Conservation (phyloP, 2,329 filamentous ascomycete species). For the Seiridium unicorne region DNA sequence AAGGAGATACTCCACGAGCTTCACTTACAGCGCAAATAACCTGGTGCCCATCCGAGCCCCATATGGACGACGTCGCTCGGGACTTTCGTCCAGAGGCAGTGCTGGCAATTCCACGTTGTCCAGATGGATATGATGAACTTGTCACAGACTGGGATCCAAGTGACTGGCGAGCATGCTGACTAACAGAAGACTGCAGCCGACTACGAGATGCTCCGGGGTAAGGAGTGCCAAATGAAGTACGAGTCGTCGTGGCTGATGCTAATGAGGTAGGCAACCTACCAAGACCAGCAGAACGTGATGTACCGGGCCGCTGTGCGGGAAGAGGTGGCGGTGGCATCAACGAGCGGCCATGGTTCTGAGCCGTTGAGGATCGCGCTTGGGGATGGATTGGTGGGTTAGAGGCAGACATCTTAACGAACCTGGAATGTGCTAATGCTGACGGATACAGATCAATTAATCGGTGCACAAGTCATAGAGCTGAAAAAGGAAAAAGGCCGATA, state of each 20-base stretch:
- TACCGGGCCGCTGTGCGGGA: no score
- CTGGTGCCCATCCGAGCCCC: constrained; percentile 57
- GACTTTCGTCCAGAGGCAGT: constrained; percentile 45
- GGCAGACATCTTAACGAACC: background rate
- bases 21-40: constrained; percentile 89
- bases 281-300: no score
- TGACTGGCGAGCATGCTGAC: constrained; percentile 24
- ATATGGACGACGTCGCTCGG: constrained; percentile 37
- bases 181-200: constrained; percentile 20
- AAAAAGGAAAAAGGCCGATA: no score
- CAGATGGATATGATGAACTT: constrained; percentile 21
- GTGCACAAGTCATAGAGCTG: no score
- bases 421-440: background rate
- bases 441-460: no score
- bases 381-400: no score
- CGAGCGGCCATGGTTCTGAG: no score
- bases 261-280: background rate
- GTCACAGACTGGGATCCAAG: constrained; percentile 22
- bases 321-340: no score
- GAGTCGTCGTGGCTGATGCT: background rate
- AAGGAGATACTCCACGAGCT: constrained; percentile 81
- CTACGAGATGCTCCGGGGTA: constrained; percentile 9
- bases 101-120: constrained; percentile 25
- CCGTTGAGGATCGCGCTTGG: no score
- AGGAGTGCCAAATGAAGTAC: constrained; percentile 18